phyloP scores from a whole-genome alignment of 176 grass and related monocot genomes.

The Otatea glauca region DNA sequence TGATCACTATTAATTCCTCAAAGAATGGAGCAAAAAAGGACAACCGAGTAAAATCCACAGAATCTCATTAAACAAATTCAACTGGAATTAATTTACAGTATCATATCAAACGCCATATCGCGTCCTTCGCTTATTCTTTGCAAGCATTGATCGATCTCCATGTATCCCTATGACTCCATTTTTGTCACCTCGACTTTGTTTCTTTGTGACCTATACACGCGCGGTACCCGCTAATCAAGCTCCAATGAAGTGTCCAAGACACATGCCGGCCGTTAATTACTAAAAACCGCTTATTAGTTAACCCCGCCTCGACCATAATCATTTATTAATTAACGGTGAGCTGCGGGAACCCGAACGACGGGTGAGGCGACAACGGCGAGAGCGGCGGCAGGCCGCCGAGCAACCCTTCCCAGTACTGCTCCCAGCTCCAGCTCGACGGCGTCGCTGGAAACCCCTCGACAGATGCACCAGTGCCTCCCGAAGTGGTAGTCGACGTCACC shows the following conservation, averaged over 20 bases:
- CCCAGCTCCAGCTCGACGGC: constrained; percentile 41
- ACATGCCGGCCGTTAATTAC: background rate
- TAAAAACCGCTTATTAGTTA: constrained; percentile 25
- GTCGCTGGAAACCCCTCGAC: constrained; percentile 22
- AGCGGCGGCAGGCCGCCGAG: constrained; percentile 47
- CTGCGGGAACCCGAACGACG: constrained; percentile 45
- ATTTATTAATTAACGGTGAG: constrained; percentile 46
- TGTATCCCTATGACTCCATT: background rate
- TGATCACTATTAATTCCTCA: background rate
- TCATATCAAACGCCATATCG: background rate
- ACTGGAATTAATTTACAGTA: constrained; percentile 2
- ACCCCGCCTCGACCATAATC: background rate
- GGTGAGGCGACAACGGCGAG: constrained; percentile 55
- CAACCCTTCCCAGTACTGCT: constrained; percentile 55
- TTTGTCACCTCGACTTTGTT: background rate
- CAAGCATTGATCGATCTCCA: constrained; percentile 17
- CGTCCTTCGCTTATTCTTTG: constrained; percentile 36
- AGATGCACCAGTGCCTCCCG: background rate
- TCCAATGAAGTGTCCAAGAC: background rate
- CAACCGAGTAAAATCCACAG: background rate
- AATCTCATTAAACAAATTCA: constrained; percentile 15
- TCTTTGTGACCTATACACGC: background rate
- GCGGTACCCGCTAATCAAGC: background rate
- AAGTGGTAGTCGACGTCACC: constrained; percentile 28
- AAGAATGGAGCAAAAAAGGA: constrained; percentile 15